Evolutionary conservation across 129 eudicot species (phyloP).

Genomic region (Deinandra increscens): DNA sequence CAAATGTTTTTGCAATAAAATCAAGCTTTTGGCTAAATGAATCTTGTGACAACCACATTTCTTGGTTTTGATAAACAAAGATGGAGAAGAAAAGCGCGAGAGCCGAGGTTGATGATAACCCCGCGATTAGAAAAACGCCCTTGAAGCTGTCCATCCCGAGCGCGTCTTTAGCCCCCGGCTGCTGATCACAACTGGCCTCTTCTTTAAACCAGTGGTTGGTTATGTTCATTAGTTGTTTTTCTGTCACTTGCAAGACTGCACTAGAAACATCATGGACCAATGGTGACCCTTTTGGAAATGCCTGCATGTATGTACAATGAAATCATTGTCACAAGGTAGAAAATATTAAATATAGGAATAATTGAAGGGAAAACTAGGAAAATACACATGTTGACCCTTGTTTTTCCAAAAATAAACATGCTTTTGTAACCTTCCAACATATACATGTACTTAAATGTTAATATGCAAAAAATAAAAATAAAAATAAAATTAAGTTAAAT

Average conservation of each 20-base stretch:
- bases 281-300: conserved; percentile 16
- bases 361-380: not conserved
- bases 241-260: conserved; percentile 22
- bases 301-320: not conserved
- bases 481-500: too few species aligned
- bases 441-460: too few species aligned
- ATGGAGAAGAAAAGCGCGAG: not conserved
- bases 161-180: not conserved
- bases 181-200: not conserved
- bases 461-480: too few species aligned
- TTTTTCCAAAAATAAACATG: too few species aligned
- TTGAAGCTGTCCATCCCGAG: conserved; percentile 8
- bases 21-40: conserved; percentile 7
- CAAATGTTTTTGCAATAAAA: not conserved
- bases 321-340: not conserved
- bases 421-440: too few species aligned
- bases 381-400: too few species aligned
- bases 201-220: conserved; percentile 12
- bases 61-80: conserved; percentile 10
- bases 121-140: conserved; percentile 1
- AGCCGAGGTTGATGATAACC: conserved; percentile 16
- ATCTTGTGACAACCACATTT: conserved; percentile 3
- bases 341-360: too few species aligned
- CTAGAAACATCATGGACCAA: conserved; percentile 14
- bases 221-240: conserved; percentile 16